Evolutionary conservation across 805 yeast genomes (phyloP), one percentile per base, ranked within the genome.

Genomic region (Barnettozyma vustinii): DNA sequence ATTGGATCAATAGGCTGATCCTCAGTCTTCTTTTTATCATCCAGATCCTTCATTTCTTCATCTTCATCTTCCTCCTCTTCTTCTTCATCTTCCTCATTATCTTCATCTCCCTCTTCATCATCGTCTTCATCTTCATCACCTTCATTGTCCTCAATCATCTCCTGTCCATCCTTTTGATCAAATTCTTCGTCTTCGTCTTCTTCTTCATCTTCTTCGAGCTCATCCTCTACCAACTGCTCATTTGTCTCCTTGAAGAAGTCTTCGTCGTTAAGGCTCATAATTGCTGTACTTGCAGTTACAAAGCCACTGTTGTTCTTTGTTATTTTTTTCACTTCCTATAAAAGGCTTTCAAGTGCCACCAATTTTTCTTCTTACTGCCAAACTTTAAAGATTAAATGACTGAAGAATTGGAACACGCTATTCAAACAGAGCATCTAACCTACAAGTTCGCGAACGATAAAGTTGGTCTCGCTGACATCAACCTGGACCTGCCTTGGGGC

Each of bases 381-480:
- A n/a, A 30, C 16, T 5, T 4, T 30, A 7, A 18, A 19, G 39
- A 18, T 36, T 18, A 36, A 19, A 36, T 45, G 51, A 37, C 21
- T 12, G 46, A 21, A 12, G 10, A n/a, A 18, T 18, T 18, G 10
- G 44, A 42, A n/a, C 49, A 58, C 40, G 84, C 92, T 40, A 81
- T 91, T 16, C 81, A 76, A 53, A 82, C 91, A 0, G 69, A 72
- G 10, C 68, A 80, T 41, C 71, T 92, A 45, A 77, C 83, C 2
- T 94, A 90, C 65, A 80, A 76, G 25, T 92, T 86, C 60, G 78
- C 84, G 1, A 66, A 69, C 7, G 71, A 76, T 4, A 74, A 76
- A 45, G 77, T 87, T 3, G 96, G 96, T 0, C 71, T 94, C 15
- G 75, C 76, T 27, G 74, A 87, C 42, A 76, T 92, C 52, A 71